Evolutionary conservation across 768 basidiomycete genomes (phyloP).

Genomic region (Asterophora parasitica): DNA sequence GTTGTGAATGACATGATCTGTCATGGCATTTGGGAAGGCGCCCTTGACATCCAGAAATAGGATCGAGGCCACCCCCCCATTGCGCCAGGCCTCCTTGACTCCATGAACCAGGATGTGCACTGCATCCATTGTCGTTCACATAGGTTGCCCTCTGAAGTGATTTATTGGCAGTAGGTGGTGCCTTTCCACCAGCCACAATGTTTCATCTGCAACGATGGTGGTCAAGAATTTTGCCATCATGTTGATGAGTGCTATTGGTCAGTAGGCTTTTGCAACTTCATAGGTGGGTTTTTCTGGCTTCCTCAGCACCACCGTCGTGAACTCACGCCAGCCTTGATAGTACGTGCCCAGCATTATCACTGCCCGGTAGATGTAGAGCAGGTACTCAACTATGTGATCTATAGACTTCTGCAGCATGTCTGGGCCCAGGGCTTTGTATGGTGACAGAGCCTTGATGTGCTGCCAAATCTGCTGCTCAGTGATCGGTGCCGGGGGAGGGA

Average conservation of each 20-base stretch:
- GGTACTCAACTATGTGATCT: too few relatives aligned
- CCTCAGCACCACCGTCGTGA: too few relatives aligned
- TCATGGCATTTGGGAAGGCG: constrained; percentile 22
- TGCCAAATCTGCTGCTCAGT: constrained; percentile 14
- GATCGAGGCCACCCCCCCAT: constrained; percentile 17
- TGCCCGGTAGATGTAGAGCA: too few relatives aligned
- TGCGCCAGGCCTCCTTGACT: constrained; percentile 31
- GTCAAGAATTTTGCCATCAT: constrained; percentile 16
- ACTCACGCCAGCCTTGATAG: too few relatives aligned
- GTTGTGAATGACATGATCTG: constrained; percentile 18
- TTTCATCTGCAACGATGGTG: constrained; percentile 17
- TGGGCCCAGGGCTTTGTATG: too few relatives aligned
- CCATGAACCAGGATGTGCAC: constrained; percentile 24
- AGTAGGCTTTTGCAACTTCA: constrained; percentile 26
- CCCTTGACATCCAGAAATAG: constrained; percentile 28
- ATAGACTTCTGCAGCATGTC: too few relatives aligned
- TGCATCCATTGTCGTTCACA: constrained; percentile 26
- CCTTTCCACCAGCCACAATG: constrained; percentile 12
- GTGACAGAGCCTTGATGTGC: too few relatives aligned
- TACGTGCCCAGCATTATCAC: too few relatives aligned
- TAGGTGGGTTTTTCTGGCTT: too few relatives aligned
- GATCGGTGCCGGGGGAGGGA: neutral
- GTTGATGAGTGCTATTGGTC: constrained; percentile 30
- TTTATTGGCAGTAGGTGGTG: constrained; percentile 17
- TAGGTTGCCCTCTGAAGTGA: constrained; percentile 27